These are phyloP conservation scores for Medicago ruthenica DNA, from an alignment of 306 rosid species.

Conservation along the genomic window DNA sequence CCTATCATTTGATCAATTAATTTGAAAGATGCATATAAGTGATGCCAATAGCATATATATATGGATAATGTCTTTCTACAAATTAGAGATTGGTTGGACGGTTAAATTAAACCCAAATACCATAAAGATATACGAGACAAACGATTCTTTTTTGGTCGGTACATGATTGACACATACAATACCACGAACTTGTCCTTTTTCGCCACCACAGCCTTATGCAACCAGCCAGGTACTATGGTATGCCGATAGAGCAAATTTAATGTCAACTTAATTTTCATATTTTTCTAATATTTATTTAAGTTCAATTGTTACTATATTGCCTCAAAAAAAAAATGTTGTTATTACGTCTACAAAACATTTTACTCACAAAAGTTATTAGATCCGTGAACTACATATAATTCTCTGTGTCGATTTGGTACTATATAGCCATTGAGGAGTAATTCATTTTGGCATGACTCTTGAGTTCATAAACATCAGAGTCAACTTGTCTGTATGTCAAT, in stretches of 20 bases:
- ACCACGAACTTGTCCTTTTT: constrained; percentile 12
- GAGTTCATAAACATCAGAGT: neutral
- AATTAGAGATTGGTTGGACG: constrained; percentile 52
- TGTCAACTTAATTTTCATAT: neutral
- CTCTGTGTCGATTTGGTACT: constrained; percentile 21
- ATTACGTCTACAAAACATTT: neutral
- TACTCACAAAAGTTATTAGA: neutral
- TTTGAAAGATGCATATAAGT: neutral
- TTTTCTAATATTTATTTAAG: neutral
- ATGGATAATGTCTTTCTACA: neutral
- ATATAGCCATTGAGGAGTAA: neutral
- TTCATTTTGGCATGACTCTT: neutral
- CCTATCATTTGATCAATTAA: neutral
- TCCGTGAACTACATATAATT: constrained; percentile 21
- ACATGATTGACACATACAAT: constrained; percentile 37
- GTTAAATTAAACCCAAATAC: constrained; percentile 29
- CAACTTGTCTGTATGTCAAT: constrained; percentile 33
- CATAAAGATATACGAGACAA: constrained; percentile 33
- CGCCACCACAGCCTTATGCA: constrained; percentile 4
- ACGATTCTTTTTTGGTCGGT: constrained; percentile 52
- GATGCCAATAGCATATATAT: constrained; percentile 30
- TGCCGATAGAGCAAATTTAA: neutral
- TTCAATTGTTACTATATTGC: neutral
- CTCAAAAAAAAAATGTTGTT: neutral
- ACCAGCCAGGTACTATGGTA: neutral